Evolutionary conservation across 306 rosid species (phyloP).

Genomic region (Cyamopsis tetragonoloba): DNA sequence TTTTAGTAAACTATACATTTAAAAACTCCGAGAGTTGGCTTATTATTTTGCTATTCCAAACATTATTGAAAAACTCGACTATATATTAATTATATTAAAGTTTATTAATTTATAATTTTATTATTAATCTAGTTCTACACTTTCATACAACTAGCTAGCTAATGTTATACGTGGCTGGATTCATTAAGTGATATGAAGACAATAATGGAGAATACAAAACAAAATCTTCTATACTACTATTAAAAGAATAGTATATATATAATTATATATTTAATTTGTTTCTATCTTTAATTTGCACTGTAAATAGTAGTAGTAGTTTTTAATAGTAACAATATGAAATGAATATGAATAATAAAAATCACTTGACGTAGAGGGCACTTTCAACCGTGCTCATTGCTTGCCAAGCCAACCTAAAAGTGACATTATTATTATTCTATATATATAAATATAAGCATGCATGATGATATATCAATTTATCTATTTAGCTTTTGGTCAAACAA

Average conservation of each 20-base stretch:
- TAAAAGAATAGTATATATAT: too few relatives aligned
- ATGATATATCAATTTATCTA: background rate
- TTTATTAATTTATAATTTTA: too few relatives aligned
- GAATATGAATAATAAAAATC: background rate
- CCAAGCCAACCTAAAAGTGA: slow-evolving; percentile 27
- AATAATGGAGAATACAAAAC: slow-evolving; percentile 8
- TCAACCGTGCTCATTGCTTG: slow-evolving; percentile 28
- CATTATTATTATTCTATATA: background rate
- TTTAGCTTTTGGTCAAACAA: background rate
- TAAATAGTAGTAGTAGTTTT: background rate
- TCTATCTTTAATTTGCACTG: background rate
- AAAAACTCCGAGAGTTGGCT: too few relatives aligned
- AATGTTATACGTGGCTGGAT: background rate
- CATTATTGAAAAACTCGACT: too few relatives aligned
- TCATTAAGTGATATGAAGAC: background rate
- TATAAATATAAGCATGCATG: background rate
- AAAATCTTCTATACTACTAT: too few relatives aligned
- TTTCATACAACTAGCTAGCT: too few relatives aligned
- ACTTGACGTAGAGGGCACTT: slow-evolving; percentile 19
- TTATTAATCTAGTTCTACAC: too few relatives aligned
- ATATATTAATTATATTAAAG: too few relatives aligned
- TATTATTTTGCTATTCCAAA: too few relatives aligned
- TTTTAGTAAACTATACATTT: too few relatives aligned
- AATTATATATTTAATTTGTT: too few relatives aligned
- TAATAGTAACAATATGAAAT: background rate